Evolutionary conservation across 352 stramenopile species (phyloP), one percentile per base, ranked within the genome.

Genomic region (Plasmopara viticola): DNA sequence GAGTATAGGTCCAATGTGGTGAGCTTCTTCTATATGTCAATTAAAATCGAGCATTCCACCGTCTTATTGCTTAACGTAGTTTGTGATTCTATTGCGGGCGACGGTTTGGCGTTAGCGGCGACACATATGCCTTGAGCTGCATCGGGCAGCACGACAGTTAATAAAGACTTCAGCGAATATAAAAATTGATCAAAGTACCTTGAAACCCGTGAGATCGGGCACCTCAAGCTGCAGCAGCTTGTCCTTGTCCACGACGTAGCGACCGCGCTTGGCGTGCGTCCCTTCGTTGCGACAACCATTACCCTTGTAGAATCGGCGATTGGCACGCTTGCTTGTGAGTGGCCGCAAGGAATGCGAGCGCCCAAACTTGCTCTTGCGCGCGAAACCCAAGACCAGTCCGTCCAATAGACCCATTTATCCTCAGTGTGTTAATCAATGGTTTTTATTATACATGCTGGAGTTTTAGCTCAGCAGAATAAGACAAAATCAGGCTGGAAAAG

Each of bases 281-380:
- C 92, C 92, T 60, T 97, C 89, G 60, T 95, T 97, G 28, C 89
- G 93, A 61, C 76, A 91, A 64, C 89, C 88, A 48, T 97, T 97
- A 30, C 92, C 92, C 69, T 98, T 98, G 80, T 98, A 98, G 72
- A 95, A 98, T 55, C 92, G 90, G 69, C 94, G 94, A 60, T 95
- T 91, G 29, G 86, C 92, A 41, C 87, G 84, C 76, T 98, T 98
- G 53, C 86, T 95, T 29, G 83, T 97, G 28, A 98, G 79, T 29
- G 90, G 89, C 30, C 78, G 83, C 44, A 94, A 69, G 55, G 78
- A 86, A 74, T 91, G 80, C 60, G 78, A 87, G 53, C 69, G 65
- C 20, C 83, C 80, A 60, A 94, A 94, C 67, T 94, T 94, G 79
- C 80, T 91, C 63, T 76, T 74, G 53, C 83, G 83, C 44, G 74